These are phyloP conservation scores for Zygosaccharomyces sapae DNA, from an alignment of 1,139 yeast genomes.

Conservation along the genomic window DNA sequence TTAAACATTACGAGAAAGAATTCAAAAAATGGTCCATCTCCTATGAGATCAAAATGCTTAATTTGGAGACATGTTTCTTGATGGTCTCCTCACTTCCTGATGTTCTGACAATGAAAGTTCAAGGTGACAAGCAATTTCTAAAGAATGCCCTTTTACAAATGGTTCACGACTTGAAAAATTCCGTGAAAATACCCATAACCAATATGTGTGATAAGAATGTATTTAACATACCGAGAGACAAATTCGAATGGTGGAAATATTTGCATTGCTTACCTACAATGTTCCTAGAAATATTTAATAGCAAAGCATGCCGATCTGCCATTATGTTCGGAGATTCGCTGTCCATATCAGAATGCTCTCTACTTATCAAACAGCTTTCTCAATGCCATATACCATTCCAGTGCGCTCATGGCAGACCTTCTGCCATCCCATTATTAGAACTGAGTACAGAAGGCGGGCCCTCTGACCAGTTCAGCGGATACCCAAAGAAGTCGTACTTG, in stretches of 20 bases:
- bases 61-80: conserved; percentile 3
- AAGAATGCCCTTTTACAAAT: conserved; percentile 43
- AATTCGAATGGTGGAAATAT: conserved; percentile 36
- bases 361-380: conserved; percentile 42
- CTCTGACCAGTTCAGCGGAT: background rate
- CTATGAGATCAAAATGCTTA: conserved; percentile 20
- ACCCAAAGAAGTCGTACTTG: background rate
- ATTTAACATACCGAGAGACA: background rate
- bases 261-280: conserved; percentile 46
- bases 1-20: conserved; percentile 35
- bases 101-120: conserved; percentile 36
- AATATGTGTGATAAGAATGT: conserved; percentile 6
- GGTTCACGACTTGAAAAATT: conserved; percentile 40
- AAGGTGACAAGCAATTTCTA: conserved; percentile 33
- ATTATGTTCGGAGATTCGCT: conserved; percentile 68
- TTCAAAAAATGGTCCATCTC: conserved; percentile 46
- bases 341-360: conserved; percentile 42
- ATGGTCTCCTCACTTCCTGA: conserved; percentile 43
- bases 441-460: conserved; percentile 1
- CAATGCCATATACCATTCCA: conserved; percentile 61
- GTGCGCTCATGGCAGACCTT: conserved; percentile 88
- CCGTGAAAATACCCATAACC: conserved; percentile 21
- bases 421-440: conserved; percentile 53
- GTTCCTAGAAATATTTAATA: conserved; percentile 48
- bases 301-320: conserved; percentile 69